Evolutionary conservation across 257 asterid species (phyloP).

Genomic region (Echium plantagineum): DNA sequence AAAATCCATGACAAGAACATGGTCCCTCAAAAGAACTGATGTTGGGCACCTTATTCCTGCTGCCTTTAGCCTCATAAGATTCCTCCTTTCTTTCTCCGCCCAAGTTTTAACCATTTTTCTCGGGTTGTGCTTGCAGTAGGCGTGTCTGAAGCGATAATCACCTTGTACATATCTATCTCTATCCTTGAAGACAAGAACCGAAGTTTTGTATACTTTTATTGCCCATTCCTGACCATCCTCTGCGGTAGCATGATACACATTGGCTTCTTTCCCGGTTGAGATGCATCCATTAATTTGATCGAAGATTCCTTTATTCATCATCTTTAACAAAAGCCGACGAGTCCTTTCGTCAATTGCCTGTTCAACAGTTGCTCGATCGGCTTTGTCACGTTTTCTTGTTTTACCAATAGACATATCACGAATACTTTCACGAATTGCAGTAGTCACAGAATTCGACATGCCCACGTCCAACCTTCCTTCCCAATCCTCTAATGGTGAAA

Average conservation of each 20-base stretch:
- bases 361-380: slow-evolving; percentile 97
- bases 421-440: slow-evolving; percentile 94
- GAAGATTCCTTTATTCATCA: slow-evolving; percentile 75
- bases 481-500: slow-evolving; percentile 95
- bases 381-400: slow-evolving; percentile 72
- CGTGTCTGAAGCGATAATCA: slow-evolving; percentile 79
- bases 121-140: slow-evolving; percentile 94
- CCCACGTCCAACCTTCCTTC: slow-evolving; percentile 78
- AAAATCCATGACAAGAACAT: slow-evolving; percentile 97
- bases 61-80: slow-evolving; percentile 87
- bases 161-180: slow-evolving; percentile 97
- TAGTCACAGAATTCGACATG: slow-evolving; percentile 91
- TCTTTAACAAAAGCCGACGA: slow-evolving; percentile 87
- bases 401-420: slow-evolving; percentile 90
- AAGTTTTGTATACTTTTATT: slow-evolving; percentile 87
- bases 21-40: slow-evolving; percentile 76
- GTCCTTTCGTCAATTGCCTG: slow-evolving; percentile 99
- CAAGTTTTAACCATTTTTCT: slow-evolving; percentile 95
- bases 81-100: slow-evolving; percentile 99
- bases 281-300: slow-evolving; percentile 91
- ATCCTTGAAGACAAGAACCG: slow-evolving; percentile 89
- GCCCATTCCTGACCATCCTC: slow-evolving; percentile 80
- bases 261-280: slow-evolving; percentile 99
- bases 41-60: slow-evolving; percentile 92
- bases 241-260: slow-evolving; percentile 92